Percentiles rank a stretch among this genome's conserved stretches.
Evolutionary conservation across 768 basidiomycete genomes (phyloP).

Genomic region (Phylloporus scabripes): DNA sequence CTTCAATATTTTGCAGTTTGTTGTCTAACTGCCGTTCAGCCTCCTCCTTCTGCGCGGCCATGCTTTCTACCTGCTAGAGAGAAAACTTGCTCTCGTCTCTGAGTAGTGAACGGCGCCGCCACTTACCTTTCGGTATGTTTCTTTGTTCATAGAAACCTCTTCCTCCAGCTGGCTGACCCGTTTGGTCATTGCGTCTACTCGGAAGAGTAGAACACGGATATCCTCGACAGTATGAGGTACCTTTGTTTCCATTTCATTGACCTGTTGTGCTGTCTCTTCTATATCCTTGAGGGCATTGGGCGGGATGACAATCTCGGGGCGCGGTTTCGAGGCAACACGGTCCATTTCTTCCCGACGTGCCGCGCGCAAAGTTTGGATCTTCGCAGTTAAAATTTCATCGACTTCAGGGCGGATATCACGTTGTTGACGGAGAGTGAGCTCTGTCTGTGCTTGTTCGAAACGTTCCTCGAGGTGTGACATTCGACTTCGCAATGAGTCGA

Average conservation of each 20-base stretch:
- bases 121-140: slow-evolving; percentile 18
- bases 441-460: slow-evolving; percentile 28
- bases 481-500: slow-evolving; percentile 13
- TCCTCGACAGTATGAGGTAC: slow-evolving; percentile 22
- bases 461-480: slow-evolving; percentile 24
- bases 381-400: slow-evolving; percentile 14
- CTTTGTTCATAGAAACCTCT: slow-evolving; percentile 16
- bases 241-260: slow-evolving; percentile 19
- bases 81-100: slow-evolving; percentile 1
- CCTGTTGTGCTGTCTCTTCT: slow-evolving; percentile 13
- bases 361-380: slow-evolving; percentile 16
- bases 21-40: slow-evolving; percentile 11
- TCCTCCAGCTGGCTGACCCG: slow-evolving; percentile 19
- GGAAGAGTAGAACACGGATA: slow-evolving; percentile 23
- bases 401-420: slow-evolving; percentile 16
- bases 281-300: slow-evolving; percentile 11
- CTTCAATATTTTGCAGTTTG: slow-evolving; percentile 13
- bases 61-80: slow-evolving; percentile 15
- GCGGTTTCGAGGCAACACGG: slow-evolving; percentile 9
- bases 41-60: slow-evolving; percentile 12
- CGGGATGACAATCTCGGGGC: slow-evolving; percentile 20
- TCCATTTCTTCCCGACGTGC: slow-evolving; percentile 21
- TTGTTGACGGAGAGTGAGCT: slow-evolving; percentile 24
- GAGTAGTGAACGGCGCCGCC: background rate
- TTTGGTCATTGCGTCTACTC: slow-evolving; percentile 17